These are phyloP conservation scores for Tolypocladium amazonense DNA, from an alignment of 2,329 filamentous ascomycete species.

Conservation along the genomic window DNA sequence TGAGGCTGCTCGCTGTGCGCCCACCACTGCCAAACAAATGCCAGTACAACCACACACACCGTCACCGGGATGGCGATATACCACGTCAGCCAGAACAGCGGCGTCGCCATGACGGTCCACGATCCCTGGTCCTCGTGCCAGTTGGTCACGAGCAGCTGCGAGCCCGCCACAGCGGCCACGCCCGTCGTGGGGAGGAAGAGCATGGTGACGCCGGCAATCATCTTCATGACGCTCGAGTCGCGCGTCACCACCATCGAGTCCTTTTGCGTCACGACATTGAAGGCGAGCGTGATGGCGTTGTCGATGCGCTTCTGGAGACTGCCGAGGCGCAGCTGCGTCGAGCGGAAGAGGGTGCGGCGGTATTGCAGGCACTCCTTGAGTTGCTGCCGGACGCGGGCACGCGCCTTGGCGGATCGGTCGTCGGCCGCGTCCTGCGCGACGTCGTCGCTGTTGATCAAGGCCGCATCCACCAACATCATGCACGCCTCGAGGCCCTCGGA, in stretches of 20 bases:
- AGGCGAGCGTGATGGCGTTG: conserved; percentile 21
- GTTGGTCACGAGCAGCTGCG: conserved; percentile 14
- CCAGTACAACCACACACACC: conserved; percentile 11
- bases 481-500: conserved; percentile 17
- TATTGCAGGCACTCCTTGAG: conserved; percentile 18
- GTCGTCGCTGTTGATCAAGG: conserved; percentile 1
- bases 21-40: conserved; percentile 19
- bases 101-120: conserved; percentile 13
- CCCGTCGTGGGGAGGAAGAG: conserved; percentile 25
- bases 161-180: conserved; percentile 21
- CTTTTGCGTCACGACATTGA: conserved; percentile 25
- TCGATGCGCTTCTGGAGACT: conserved; percentile 24
- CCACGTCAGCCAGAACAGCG: conserved; percentile 18
- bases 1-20: conserved; percentile 9
- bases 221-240: conserved; percentile 25
- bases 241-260: conserved; percentile 22
- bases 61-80: conserved; percentile 20
- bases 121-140: conserved; percentile 6
- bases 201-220: conserved; percentile 25
- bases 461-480: conserved; percentile 12
- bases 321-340: conserved; percentile 21
- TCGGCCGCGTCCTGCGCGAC: conserved; percentile 1
- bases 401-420: conserved; percentile 2
- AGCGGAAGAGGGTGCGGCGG: conserved; percentile 20
- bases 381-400: conserved; percentile 11